Evolutionary conservation across 202 grass and related monocot genomes (phyloP).

Genomic region (Hordeum pubiflorum): DNA sequence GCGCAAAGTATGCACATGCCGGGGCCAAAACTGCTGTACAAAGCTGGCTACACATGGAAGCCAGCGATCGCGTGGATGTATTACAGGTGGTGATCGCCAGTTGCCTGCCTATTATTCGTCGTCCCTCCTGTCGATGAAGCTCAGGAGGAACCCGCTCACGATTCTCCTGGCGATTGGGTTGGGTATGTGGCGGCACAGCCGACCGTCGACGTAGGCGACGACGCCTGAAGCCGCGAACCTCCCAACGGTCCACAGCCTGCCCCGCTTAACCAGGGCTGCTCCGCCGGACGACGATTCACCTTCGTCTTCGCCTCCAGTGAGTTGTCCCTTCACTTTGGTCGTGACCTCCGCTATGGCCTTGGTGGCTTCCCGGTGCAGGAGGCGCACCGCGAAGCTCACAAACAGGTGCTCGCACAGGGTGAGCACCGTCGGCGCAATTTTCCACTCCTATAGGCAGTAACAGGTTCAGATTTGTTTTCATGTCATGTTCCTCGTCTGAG

Average conservation of each 20-base stretch:
- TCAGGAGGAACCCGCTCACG: conserved; percentile 76
- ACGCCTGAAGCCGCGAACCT: conserved; percentile 58
- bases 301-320: not conserved
- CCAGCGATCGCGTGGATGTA: not conserved
- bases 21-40: not conserved
- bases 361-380: conserved; percentile 50
- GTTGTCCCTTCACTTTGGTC: conserved; percentile 24
- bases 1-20: not conserved
- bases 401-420: conserved; percentile 79
- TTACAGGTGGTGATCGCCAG: not conserved
- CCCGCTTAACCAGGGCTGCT: conserved; percentile 7
- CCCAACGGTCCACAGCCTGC: conserved; percentile 48
- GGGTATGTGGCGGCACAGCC: conserved; percentile 71
- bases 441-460: conserved; percentile 58
- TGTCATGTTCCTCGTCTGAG: not conserved
- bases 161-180: conserved; percentile 73
- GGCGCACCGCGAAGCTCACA: conserved; percentile 66
- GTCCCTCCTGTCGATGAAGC: conserved; percentile 59
- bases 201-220: conserved; percentile 67
- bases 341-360: conserved; percentile 30
- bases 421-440: conserved; percentile 59
- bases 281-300: not conserved
- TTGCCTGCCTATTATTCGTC: conserved; percentile 33
- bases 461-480: not conserved
- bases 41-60: not conserved